phyloP scores from a whole-genome alignment of 495 filamentous ascomycete genomes.

The Xylaria telfairii region DNA sequence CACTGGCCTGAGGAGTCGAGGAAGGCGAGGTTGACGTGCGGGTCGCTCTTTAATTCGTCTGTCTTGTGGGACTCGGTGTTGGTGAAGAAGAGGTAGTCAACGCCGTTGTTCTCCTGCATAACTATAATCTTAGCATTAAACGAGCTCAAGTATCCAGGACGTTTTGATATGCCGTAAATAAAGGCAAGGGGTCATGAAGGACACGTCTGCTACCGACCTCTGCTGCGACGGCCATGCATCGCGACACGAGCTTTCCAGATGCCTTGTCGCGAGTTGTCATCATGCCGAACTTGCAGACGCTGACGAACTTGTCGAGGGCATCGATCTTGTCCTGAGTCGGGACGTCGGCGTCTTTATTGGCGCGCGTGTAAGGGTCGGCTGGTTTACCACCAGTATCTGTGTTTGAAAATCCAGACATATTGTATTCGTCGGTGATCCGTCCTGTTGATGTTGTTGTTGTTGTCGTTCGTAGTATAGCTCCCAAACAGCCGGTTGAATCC shows the following conservation, averaged over 20 bases:
- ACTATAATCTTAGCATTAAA: background rate
- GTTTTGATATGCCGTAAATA: too few relatives aligned
- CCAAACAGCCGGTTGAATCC: background rate
- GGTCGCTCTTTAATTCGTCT: slow-evolving; percentile 75
- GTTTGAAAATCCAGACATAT: slow-evolving; percentile 58
- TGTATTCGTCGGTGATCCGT: slow-evolving; percentile 3
- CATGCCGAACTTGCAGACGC: slow-evolving; percentile 77
- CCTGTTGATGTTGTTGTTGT: too few relatives aligned
- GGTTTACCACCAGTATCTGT: slow-evolving; percentile 61
- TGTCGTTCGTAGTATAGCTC: background rate
- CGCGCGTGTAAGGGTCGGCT: slow-evolving; percentile 80
- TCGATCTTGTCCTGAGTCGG: slow-evolving; percentile 79
- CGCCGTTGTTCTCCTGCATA: slow-evolving; percentile 71
- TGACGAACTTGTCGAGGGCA: slow-evolving; percentile 72
- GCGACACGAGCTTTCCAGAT: slow-evolving; percentile 68
- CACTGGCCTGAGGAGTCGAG: slow-evolving; percentile 72
- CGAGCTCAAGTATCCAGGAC: background rate
- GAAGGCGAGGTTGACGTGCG: slow-evolving; percentile 87
- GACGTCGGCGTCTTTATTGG: slow-evolving; percentile 68
- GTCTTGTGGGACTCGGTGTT: slow-evolving; percentile 95
- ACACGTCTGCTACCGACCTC: slow-evolving; percentile 58
- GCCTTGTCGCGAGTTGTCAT: slow-evolving; percentile 68
- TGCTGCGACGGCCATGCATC: slow-evolving; percentile 91
- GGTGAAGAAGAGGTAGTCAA: slow-evolving; percentile 92
- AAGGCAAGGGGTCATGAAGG: background rate